Evolutionary conservation across 805 yeast species (phyloP).

Genomic region (Starmerella geochares): DNA sequence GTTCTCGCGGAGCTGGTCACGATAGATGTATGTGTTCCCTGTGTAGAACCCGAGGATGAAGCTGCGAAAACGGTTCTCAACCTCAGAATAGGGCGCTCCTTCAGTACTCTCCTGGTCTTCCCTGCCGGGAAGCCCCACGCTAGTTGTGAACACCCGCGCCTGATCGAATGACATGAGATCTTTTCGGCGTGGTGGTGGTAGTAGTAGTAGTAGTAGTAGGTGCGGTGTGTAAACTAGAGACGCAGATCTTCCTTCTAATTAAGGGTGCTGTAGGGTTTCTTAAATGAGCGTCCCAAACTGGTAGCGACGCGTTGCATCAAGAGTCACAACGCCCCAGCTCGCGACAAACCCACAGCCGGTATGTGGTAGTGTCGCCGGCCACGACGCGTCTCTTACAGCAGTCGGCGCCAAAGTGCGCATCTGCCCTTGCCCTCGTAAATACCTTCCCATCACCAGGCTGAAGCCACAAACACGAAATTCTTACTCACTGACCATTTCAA

Average conservation of each 20-base stretch:
- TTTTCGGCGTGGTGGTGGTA: background rate
- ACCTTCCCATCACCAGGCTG: background rate
- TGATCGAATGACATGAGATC: conserved; percentile 34
- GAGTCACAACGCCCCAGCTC: background rate
- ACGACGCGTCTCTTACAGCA: background rate
- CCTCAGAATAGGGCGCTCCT: conserved; percentile 31
- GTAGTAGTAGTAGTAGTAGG: too few species aligned
- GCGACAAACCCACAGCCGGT: too few species aligned
- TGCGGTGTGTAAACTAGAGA: background rate
- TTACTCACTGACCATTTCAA: background rate
- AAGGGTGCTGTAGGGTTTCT: conserved; percentile 2
- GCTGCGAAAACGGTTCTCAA: conserved; percentile 45
- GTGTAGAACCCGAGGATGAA: conserved; percentile 80
- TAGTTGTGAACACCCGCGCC: conserved; percentile 42
- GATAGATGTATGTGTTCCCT: conserved; percentile 68
- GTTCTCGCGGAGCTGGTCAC: conserved; percentile 82
- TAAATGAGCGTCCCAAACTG: background rate
- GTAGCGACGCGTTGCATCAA: conserved; percentile 6
- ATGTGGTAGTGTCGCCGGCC: too few species aligned
- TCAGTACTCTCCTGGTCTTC: conserved; percentile 36
- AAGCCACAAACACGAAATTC: background rate
- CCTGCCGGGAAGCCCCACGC: conserved; percentile 72
- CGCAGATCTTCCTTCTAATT: conserved; percentile 1
- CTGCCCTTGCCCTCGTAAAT: conserved; percentile 2
- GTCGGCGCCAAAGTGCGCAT: too few species aligned